Conservation (phyloP, 1,284 basidiomycete genomes). For the Ceratobasidium sp. region DNA sequence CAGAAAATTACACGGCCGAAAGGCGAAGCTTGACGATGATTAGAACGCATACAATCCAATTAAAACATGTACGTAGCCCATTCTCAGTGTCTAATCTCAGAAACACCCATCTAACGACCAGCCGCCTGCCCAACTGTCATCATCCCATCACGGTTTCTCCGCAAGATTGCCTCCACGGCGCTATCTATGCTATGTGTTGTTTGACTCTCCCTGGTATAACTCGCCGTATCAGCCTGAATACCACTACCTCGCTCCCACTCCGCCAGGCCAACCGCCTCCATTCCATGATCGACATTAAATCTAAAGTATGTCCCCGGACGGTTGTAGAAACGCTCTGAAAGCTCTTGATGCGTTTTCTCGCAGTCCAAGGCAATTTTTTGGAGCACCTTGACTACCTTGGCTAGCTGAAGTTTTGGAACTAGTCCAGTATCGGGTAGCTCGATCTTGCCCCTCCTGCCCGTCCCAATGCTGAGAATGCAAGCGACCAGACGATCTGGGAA, state of each 20-base stretch:
- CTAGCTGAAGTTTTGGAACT: neutral
- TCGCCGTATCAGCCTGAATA: neutral
- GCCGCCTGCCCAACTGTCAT: neutral
- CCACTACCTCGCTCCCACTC: neutral
- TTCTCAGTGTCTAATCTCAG: neutral
- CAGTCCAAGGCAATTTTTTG: conserved; percentile 7
- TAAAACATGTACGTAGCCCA: neutral
- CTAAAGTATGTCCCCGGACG: neutral
- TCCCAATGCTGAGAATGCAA: conserved; percentile 18
- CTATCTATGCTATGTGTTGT: neutral
- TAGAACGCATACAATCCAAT: too few relatives aligned
- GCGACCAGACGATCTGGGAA: neutral
- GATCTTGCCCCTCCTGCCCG: neutral
- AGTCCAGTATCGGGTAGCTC: neutral
- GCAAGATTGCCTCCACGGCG: neutral
- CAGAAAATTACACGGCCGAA: too few relatives aligned
- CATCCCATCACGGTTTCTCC: neutral
- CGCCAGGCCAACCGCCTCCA: neutral
- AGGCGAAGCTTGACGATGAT: too few relatives aligned
- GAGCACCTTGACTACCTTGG: neutral
- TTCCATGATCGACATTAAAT: conserved; percentile 25
- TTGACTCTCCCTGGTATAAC: neutral
- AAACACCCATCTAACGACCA: neutral
- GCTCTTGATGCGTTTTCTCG: neutral
- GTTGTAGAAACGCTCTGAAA: neutral